Base-by-base conservation (phyloP, 106 monocot species). In the Triglochin maritima region DNA sequence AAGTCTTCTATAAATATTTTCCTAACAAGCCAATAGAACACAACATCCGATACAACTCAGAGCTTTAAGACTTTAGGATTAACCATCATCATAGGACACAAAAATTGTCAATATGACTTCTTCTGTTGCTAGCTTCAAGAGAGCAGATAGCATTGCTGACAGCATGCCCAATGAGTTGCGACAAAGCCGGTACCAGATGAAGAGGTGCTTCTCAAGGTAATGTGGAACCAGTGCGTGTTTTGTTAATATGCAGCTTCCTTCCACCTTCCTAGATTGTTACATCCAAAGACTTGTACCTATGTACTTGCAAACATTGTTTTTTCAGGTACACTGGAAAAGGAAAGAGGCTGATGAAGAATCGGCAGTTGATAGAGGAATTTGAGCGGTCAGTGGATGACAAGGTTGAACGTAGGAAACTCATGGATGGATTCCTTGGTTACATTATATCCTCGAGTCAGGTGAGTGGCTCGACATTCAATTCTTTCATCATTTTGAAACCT, bases 141-240 rank as follows among this genome's bases (percentile, higher is more conserved):
- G 96, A 71, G 74, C 88, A 0, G 91, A 91, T 49, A 91, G 79
- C 84, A 84, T 96, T 58, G 88, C 88, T 1, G 96, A 96, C 10
- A 57, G 70, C 74, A 85, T 96, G 96, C 96, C 96, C 0, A 91
- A 96, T 41, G 96, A 87, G 3, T 65, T 96, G 68, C 72, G 74
- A 63, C 86, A 91, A 68, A 96, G 86, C 79, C 84, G 95, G 42
- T 96, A 96, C 60, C 87, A 85, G 65, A 96, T 96, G 95, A 96
- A 88, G 71, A 67, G 86, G n/a, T 88, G 87, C 78, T 96, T 96
- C 48, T 64, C 85, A 0, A 78, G 82, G 90, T 94, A 77, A 7
- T 15, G 17, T n/a, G 17, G 8, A 69, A 11, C 14, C 47, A 4
- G 10, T 47, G 64, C 53, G 9, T 44, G 45, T 9, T 46, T 44